A percentile compares a stretch with the other conserved stretches of the same genome.
Evolutionary conservation across 2,329 filamentous ascomycete genomes (phyloP).

Genomic region (Colletotrichum cordylinicola): DNA sequence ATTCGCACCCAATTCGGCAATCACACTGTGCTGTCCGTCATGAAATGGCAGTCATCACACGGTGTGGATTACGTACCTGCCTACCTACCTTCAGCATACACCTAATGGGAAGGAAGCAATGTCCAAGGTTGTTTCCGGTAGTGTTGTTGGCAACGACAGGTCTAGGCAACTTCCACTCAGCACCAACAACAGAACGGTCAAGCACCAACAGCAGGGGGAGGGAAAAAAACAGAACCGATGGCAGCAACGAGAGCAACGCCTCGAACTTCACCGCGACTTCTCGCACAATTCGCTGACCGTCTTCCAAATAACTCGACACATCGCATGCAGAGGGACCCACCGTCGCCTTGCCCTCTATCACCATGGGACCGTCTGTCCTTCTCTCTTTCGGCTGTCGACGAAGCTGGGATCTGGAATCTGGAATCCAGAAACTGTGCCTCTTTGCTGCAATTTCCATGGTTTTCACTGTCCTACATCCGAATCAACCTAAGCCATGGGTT

Average conservation of each 20-base stretch:
- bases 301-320: background rate
- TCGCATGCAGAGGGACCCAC: background rate
- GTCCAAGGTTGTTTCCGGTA: background rate
- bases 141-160: background rate
- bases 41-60: background rate
- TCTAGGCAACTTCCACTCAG: background rate
- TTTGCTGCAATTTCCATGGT: background rate
- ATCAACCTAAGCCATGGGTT: background rate
- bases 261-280: background rate
- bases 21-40: background rate
- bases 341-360: background rate
- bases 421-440: background rate
- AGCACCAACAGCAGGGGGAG: background rate
- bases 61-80: background rate
- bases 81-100: background rate
- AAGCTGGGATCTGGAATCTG: background rate
- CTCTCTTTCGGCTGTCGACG: background rate
- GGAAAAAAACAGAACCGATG: background rate
- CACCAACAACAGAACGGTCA: background rate
- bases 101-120: background rate
- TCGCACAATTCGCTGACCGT: background rate
- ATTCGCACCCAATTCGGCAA: background rate
- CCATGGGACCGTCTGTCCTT: background rate
- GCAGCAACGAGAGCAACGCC: background rate
- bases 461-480: background rate